Base-by-base conservation (phyloP, 352 stramenopile species). In the Globisporangium radiosum region DNA sequence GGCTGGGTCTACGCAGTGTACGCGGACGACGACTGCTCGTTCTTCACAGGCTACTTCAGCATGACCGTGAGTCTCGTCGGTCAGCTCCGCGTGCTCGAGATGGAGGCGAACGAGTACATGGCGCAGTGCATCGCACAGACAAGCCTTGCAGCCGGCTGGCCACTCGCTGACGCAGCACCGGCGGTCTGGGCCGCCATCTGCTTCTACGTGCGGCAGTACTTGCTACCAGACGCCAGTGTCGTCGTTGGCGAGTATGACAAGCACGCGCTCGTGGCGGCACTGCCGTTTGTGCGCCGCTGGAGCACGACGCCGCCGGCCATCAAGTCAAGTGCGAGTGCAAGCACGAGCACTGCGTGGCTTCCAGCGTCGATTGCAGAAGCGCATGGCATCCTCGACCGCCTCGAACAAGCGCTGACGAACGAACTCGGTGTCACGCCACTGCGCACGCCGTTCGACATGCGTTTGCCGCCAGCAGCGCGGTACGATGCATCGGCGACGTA, bases 1-100 rank as follows among this genome's bases (percentile, higher is more conserved):
- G 82, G 84, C 3, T 94, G 80, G 80, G 73, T 90, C 10, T 83
- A 77, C 56, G 84, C 84, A n/a, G 52, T 89, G 14, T 95, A 75
- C 63, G 66, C 70, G 7, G 68, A 73, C 10, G 60, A 80, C 9
- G 73, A 65, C 36, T 84, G 74, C 25, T 81, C 74, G 47, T 63
- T 80, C 52, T 88, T 80, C 59, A 70, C 69, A n/a, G 78, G 81
- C 5, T 78, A 75, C 45, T 90, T 90, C 56, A 63, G 69, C 14
- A 79, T 72, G 52, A 88, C 75, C 5, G 66, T 78, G 25, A 73
- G 59, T 14, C 65, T 90, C 48, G 67, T 73, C 17, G 68, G 62
- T 0, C 78, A 90, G 37, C 52, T 90, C 4, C 52, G 66, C 6
- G 70, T 84, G 60, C 66, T 85, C 42, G 59, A 75, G 44, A 75